These are phyloP conservation scores for Juncus inflexus DNA, from an alignment of 176 grass and related monocot genomes.

Conservation along the genomic window DNA sequence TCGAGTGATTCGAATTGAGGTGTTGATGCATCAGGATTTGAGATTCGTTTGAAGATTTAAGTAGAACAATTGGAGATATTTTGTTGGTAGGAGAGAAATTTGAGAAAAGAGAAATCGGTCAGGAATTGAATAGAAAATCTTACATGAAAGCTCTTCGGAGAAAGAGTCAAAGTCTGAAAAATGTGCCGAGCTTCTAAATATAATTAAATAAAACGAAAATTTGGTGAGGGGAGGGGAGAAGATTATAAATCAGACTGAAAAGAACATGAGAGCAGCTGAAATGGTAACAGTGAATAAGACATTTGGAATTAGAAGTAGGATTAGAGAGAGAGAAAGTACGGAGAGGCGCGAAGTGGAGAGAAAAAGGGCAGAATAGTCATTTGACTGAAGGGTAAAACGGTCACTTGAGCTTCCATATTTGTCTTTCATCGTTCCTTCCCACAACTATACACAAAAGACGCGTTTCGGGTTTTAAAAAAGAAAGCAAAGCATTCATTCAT, in stretches of 20 bases:
- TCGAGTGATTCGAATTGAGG: conserved; percentile 4
- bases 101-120: background rate
- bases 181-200: no score
- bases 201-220: background rate
- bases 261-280: conserved; percentile 12
- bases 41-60: background rate
- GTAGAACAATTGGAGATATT: background rate
- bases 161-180: background rate
- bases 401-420: conserved; percentile 6
- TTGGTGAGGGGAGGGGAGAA: background rate
- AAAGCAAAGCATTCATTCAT: conserved; percentile 22
- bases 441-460: background rate
- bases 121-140: conserved; percentile 11
- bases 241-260: background rate
- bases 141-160: background rate
- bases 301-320: conserved; percentile 6
- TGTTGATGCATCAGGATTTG: background rate
- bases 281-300: conserved; percentile 5
- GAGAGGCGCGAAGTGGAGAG: conserved; percentile 12
- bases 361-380: conserved; percentile 16
- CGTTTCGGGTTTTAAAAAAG: background rate
- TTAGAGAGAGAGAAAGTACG: background rate
- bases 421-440: conserved; percentile 1
- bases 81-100: background rate
- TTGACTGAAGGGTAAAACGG: background rate